phyloP scores from a whole-genome alignment of 768 basidiomycete species.

The Suillus subaureus region DNA sequence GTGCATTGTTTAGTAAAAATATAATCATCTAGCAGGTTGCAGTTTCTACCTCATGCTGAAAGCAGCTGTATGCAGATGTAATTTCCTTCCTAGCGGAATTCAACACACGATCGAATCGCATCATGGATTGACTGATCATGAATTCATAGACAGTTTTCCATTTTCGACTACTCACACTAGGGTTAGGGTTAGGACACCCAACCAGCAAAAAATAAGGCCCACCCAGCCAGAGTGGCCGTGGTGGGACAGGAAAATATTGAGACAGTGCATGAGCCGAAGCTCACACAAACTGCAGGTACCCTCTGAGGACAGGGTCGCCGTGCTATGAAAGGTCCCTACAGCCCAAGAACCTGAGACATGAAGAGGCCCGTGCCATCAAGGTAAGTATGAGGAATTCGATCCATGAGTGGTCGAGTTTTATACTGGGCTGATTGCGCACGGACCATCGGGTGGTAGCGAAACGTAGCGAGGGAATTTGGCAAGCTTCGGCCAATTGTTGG shows the following conservation, averaged over 20 bases:
- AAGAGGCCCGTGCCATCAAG: slow-evolving; percentile 56
- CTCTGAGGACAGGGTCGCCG: slow-evolving; percentile 53
- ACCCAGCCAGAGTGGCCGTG: slow-evolving; percentile 38
- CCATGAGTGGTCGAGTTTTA: slow-evolving; percentile 20
- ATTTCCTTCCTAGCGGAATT: neutral
- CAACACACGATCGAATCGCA: neutral
- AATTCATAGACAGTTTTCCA: no score
- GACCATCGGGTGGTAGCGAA: slow-evolving; percentile 10
- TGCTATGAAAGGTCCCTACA: slow-evolving; percentile 54
- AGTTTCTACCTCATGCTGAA: neutral
- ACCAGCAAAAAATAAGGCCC: slow-evolving; percentile 33
- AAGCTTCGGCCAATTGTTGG: neutral
- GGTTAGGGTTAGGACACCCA: slow-evolving; percentile 30
- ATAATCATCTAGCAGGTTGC: neutral
- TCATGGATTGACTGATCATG: neutral
- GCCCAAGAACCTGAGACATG: slow-evolving; percentile 55
- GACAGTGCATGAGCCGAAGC: slow-evolving; percentile 43
- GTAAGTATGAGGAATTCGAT: slow-evolving; percentile 47
- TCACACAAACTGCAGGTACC: slow-evolving; percentile 41
- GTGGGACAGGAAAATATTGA: slow-evolving; percentile 47
- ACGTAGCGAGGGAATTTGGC: neutral
- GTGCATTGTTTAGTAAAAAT: neutral
- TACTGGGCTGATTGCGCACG: slow-evolving; percentile 21
- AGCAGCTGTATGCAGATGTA: neutral
- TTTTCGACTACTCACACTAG: slow-evolving; percentile 5